Conservation (phyloP, 1,284 basidiomycete species). For the Peniophora sp. region DNA sequence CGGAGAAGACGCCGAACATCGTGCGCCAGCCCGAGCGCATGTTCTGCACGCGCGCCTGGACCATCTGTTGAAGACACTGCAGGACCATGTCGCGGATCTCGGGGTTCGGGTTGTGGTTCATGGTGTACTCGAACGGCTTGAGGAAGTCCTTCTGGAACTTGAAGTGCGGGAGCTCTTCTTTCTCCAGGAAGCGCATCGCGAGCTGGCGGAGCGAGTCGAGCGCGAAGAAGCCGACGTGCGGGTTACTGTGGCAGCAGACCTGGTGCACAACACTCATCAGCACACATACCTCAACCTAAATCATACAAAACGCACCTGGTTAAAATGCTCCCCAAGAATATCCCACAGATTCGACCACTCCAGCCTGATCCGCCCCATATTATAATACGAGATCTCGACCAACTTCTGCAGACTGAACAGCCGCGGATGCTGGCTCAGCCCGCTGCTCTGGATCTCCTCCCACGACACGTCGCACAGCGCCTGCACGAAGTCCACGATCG, state of each 20-base stretch:
- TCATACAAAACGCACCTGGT: slow-evolving; percentile 61
- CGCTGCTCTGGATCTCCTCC: slow-evolving; percentile 99
- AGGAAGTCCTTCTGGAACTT: slow-evolving; percentile 99
- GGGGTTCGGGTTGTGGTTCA: slow-evolving; percentile 92
- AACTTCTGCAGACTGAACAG: slow-evolving; percentile 98
- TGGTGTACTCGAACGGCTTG: slow-evolving; percentile 97
- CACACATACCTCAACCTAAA: background rate
- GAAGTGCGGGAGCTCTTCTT: slow-evolving; percentile 97
- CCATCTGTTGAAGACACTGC: slow-evolving; percentile 99
- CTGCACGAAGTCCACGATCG: slow-evolving; percentile 97
- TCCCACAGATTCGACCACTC: slow-evolving; percentile 99
- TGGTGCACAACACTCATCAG: slow-evolving; percentile 18
- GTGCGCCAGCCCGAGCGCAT: slow-evolving; percentile 98
- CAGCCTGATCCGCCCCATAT: slow-evolving; percentile 97
- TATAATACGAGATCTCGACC: slow-evolving; percentile 99
- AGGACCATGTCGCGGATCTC: slow-evolving; percentile 97
- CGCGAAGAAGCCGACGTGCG: slow-evolving; percentile 95
- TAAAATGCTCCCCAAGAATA: slow-evolving; percentile 98
- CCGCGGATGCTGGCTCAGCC: slow-evolving; percentile 86
- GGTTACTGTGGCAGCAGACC: slow-evolving; percentile 98
- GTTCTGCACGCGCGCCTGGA: slow-evolving; percentile 91
- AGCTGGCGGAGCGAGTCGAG: slow-evolving; percentile 96
- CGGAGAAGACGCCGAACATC: slow-evolving; percentile 97
- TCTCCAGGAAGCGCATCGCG: slow-evolving; percentile 98
- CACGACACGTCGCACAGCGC: slow-evolving; percentile 96